Conservation (phyloP, 257 asterid genomes). For the Fraxinus pennsylvanica region DNA sequence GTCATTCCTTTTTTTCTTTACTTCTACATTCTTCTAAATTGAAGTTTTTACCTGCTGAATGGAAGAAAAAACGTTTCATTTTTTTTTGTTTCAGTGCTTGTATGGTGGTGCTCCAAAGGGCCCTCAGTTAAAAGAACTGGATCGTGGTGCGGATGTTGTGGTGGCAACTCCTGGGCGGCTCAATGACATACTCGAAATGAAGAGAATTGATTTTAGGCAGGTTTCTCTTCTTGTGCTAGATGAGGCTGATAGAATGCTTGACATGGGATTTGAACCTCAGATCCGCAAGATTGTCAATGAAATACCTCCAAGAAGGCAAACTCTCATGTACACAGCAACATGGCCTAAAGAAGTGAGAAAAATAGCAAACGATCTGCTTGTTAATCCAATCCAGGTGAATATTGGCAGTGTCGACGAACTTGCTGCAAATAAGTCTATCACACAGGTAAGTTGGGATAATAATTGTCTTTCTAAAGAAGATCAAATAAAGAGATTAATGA, state of each 20-base stretch:
- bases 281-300: constrained; percentile 91
- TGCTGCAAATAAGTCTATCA: constrained; percentile 87
- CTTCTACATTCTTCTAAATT: background rate
- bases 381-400: constrained; percentile 87
- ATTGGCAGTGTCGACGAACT: constrained; percentile 95
- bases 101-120: constrained; percentile 98
- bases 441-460: constrained; percentile 60
- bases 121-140: constrained; percentile 83
- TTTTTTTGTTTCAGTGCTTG: constrained; percentile 64
- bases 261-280: constrained; percentile 99
- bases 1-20: background rate
- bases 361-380: constrained; percentile 88
- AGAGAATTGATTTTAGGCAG: constrained; percentile 84
- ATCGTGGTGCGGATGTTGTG: constrained; percentile 86
- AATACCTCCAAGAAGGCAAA: constrained; percentile 94
- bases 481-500: constrained; percentile 1
- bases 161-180: constrained; percentile 99
- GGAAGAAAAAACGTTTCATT: constrained; percentile 16
- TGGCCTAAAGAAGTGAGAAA: constrained; percentile 97
- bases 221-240: constrained; percentile 94
- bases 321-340: constrained; percentile 97
- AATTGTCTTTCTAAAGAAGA: constrained; percentile 11
- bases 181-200: constrained; percentile 97
- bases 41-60: background rate
- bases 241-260: constrained; percentile 99